phyloP scores from a whole-genome alignment of 192 early-diverging fungal species.

The Gaertneriomyces sp. region DNA sequence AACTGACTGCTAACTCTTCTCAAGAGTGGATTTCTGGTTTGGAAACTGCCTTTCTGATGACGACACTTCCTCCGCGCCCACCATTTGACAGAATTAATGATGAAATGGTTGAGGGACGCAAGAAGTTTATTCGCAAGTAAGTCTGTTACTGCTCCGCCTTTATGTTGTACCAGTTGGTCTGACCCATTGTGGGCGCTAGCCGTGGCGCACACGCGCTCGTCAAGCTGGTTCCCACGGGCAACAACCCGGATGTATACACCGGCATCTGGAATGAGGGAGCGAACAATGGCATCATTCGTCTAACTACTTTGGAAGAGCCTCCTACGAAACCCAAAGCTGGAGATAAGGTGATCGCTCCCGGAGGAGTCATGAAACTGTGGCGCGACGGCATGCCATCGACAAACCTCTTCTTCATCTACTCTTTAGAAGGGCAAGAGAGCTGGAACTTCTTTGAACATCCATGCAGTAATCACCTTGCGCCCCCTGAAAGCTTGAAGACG shows the following conservation, averaged over 20 bases:
- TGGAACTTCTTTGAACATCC: slow-evolving; percentile 17
- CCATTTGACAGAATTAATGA: slow-evolving; percentile 11
- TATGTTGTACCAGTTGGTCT: not conserved
- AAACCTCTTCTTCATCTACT: slow-evolving; percentile 17
- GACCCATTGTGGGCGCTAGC: not conserved
- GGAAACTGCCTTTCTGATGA: slow-evolving; percentile 2
- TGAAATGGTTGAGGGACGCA: slow-evolving; percentile 15
- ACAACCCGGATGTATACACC: slow-evolving; percentile 7
- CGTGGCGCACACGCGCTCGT: slow-evolving; percentile 14
- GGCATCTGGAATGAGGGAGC: slow-evolving; percentile 16
- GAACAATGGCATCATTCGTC: slow-evolving; percentile 13
- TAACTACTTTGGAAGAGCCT: slow-evolving; percentile 18
- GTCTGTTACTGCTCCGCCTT: not conserved
- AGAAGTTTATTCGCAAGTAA: slow-evolving; percentile 22
- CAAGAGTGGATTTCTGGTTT: not conserved
- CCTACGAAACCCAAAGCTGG: slow-evolving; percentile 10
- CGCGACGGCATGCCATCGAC: slow-evolving; percentile 13
- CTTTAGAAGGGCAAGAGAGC: slow-evolving; percentile 8
- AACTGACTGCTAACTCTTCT: slow-evolving; percentile 1
- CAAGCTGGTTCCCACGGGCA: not conserved
- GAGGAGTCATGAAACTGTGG: slow-evolving; percentile 10
- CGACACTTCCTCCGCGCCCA: slow-evolving; percentile 3
- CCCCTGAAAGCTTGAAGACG: slow-evolving; percentile 1
- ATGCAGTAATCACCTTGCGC: slow-evolving; percentile 16
- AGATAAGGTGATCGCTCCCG: slow-evolving; percentile 17